Evolutionary conservation across 164 flowering plant species (phyloP), one percentile per base, ranked within the genome.

Genomic region (Nelumbo lutea): DNA sequence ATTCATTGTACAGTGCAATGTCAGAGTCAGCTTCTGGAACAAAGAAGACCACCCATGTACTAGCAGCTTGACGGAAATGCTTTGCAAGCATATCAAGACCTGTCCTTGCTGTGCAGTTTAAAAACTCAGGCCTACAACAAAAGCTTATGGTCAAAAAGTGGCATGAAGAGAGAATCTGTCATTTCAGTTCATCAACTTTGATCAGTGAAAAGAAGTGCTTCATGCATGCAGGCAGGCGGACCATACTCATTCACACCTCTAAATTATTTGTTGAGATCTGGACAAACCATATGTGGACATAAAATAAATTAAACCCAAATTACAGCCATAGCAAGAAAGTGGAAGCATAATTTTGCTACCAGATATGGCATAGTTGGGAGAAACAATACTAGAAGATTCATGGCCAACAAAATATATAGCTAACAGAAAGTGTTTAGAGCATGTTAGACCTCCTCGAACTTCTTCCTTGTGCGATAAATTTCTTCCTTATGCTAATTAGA

Each of bases 11-110:
- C 69, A 73, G 84, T 59, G 79, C 80, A 44, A 95, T 90, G 70
- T 95, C 97, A 64, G 88, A 82, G 79, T 92, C 98, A 73, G 77
- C 81, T 75, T 74, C 87, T 8, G 98, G 96, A 60, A 87, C 96
- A 75, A 95, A 95, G 78, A 95, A 95, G 42, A 95, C 96, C 52
- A 91, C 94, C 90, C 92, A 89, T 70, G 87, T 75, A 69, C 78
- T 73, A 61, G 86, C 77, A 41, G 98, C 93, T 75, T 90, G 93
- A 73, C 87, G 87, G 75, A 88, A 95, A 78, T 95, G 96, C 76
- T 95, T 91, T n/a, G 90, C 87, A 63, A 95, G 98, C 97, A 90
- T 92, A 75, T 95, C 97, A 61, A 95, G 79, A 61, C 90, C 85
- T 59, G 98, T 95, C 75, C 97, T 86, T 53, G 98, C 97, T 3